Percentiles rank a stretch among this genome's conserved stretches.
Conservation (phyloP, 2,329 filamentous ascomycete genomes). For the Scortechinia acanthostroma region DNA sequence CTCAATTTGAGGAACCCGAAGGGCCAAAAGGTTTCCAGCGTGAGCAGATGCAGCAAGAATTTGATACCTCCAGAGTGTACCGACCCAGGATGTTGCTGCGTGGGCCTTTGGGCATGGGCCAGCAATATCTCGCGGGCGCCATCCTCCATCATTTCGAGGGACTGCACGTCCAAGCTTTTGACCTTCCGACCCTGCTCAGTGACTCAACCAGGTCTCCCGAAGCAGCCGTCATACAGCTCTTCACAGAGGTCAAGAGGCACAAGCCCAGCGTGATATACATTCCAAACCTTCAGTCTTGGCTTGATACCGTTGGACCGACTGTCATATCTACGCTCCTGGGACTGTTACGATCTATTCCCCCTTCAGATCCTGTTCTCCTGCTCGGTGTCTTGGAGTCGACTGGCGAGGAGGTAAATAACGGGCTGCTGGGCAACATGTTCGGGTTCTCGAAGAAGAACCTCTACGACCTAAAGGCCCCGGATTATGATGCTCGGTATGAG, state of each 20-base stretch:
- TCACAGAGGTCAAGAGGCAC: conserved; percentile 85
- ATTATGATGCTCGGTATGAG: conserved; percentile 55
- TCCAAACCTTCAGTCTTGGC: conserved; percentile 85
- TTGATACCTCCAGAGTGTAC: conserved; percentile 82
- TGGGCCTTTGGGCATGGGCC: conserved; percentile 84
- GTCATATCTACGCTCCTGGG: conserved; percentile 73
- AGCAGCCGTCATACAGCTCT: conserved; percentile 81
- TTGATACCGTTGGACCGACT: conserved; percentile 52
- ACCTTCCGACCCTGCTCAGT: conserved; percentile 71
- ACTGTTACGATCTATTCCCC: conserved; percentile 55
- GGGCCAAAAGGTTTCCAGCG: conserved; percentile 77
- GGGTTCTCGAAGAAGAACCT: conserved; percentile 76
- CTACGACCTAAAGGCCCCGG: conserved; percentile 36
- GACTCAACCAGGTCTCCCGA: conserved; percentile 54
- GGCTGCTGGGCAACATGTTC: conserved; percentile 75
- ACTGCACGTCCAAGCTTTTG: conserved; percentile 89
- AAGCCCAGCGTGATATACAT: conserved; percentile 96
- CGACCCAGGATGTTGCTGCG: conserved; percentile 78
- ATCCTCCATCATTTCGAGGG: conserved; percentile 87
- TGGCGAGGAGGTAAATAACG: conserved; percentile 57
- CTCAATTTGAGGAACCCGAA: conserved; percentile 80
- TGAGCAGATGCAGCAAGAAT: conserved; percentile 69
- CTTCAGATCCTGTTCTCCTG: conserved; percentile 82
- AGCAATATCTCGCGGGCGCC: conserved; percentile 79
- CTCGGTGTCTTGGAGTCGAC: conserved; percentile 81